phyloP scores from a whole-genome alignment of 140 eudicot genomes.

The Stevia rebaudiana region DNA sequence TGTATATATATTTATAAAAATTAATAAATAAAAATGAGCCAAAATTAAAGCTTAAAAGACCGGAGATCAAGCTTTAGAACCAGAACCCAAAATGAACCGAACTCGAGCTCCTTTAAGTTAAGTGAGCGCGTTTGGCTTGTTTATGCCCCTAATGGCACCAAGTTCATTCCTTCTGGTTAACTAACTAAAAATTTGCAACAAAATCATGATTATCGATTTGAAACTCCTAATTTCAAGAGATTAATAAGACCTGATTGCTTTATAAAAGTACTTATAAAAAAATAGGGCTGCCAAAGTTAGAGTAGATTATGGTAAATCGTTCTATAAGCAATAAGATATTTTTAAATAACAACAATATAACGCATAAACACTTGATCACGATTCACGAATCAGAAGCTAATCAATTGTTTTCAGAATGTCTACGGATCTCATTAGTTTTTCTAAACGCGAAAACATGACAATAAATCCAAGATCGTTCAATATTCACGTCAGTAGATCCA shows the following conservation, averaged over 20 bases:
- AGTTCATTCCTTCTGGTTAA: neutral
- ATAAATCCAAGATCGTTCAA: neutral
- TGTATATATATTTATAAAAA: too few relatives aligned
- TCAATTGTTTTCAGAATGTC: neutral
- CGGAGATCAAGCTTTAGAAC: too few relatives aligned
- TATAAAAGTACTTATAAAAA: neutral
- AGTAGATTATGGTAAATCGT: neutral
- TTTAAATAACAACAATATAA: neutral
- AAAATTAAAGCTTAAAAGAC: too few relatives aligned
- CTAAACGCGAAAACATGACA: neutral
- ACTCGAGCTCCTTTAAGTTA: too few relatives aligned
- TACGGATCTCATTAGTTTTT: conserved; percentile 1
- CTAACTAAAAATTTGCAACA: neutral
- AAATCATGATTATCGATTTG: neutral
- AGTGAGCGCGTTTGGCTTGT: too few relatives aligned
- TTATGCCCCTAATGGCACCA: too few relatives aligned
- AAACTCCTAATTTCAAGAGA: neutral
- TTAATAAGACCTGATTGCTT: neutral
- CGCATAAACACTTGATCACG: neutral
- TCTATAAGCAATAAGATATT: neutral
- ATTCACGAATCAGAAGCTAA: neutral
- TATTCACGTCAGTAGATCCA: neutral
- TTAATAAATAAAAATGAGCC: too few relatives aligned
- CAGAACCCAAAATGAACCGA: too few relatives aligned
- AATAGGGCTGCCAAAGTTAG: neutral